Evolutionary conservation across 2,329 filamentous ascomycete species (phyloP).

Genomic region (Teratosphaeria zuluensis): DNA sequence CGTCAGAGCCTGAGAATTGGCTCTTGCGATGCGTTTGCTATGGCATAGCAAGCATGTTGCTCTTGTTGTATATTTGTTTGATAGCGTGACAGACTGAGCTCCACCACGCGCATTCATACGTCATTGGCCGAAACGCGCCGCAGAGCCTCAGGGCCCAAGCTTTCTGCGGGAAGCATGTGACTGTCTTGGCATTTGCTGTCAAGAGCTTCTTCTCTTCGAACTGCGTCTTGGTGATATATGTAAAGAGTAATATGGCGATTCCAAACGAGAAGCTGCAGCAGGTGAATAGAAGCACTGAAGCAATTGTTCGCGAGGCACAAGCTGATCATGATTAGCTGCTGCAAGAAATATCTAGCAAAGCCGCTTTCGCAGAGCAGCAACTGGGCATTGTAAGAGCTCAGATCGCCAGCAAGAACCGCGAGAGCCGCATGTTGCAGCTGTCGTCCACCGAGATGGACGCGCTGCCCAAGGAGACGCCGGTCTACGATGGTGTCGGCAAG

Average conservation of each 20-base stretch:
- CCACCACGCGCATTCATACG: not conserved
- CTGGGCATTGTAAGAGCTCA: constrained; percentile 78
- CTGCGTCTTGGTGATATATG: not conserved
- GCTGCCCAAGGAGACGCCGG: constrained; percentile 63
- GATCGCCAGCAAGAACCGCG: constrained; percentile 74
- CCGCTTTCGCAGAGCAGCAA: constrained; percentile 80
- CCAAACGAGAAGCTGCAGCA: constrained; percentile 90
- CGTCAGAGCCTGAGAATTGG: not conserved
- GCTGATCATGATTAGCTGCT: constrained; percentile 55
- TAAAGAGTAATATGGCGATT: constrained; percentile 60
- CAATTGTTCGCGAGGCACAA: not conserved
- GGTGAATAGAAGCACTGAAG: constrained; percentile 40
- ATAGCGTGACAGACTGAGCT: not conserved
- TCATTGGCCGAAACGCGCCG: not conserved
- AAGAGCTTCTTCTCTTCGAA: not conserved
- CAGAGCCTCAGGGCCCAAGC: not conserved
- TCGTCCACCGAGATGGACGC: constrained; percentile 75
- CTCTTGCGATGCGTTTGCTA: not conserved
- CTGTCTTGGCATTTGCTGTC: not conserved
- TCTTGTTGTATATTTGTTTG: not conserved
- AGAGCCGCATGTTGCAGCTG: constrained; percentile 78
- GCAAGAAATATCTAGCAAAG: constrained; percentile 88
- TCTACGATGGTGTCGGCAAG: constrained; percentile 94
- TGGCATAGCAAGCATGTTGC: not conserved
- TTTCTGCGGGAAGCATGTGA: not conserved